Percentiles rank a stretch among this genome's conserved stretches.
These are phyloP conservation scores for Excoecaria cochinchinensis DNA, from an alignment of 345 rosid genomes.

Conservation along the genomic window DNA sequence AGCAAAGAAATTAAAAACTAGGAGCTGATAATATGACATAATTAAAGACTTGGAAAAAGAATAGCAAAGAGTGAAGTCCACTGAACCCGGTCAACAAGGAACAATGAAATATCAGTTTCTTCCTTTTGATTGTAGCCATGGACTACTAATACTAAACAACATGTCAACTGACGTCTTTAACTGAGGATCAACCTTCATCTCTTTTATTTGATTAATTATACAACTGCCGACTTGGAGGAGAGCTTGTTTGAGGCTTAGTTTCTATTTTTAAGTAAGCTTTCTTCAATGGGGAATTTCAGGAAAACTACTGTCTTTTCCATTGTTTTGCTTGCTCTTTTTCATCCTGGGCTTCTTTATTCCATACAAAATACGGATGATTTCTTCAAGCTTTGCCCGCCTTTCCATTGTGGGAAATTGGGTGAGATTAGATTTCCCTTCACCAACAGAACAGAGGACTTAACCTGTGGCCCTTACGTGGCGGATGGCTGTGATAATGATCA, in stretches of 20 bases:
- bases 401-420: not conserved
- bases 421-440: not conserved
- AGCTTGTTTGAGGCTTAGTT: too few species aligned
- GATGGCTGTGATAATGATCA: not conserved
- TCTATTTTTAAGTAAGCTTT: not conserved
- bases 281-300: not conserved
- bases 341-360: not conserved
- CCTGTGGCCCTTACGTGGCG: not conserved
- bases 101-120: too few species aligned
- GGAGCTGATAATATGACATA: too few species aligned
- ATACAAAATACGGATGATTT: not conserved
- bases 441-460: not conserved
- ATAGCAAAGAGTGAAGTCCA: too few species aligned
- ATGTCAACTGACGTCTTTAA: constrained; percentile 1
- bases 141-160: not conserved
- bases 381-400: not conserved
- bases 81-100: too few species aligned
- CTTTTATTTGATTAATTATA: not conserved
- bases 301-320: not conserved
- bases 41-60: too few species aligned
- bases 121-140: too few species aligned
- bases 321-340: not conserved
- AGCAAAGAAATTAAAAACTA: too few species aligned
- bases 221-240: not conserved
- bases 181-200: not conserved